These are phyloP conservation scores for Hanseniaspora gamundiae DNA, from an alignment of 1,139 yeast species.

Conservation along the genomic window DNA sequence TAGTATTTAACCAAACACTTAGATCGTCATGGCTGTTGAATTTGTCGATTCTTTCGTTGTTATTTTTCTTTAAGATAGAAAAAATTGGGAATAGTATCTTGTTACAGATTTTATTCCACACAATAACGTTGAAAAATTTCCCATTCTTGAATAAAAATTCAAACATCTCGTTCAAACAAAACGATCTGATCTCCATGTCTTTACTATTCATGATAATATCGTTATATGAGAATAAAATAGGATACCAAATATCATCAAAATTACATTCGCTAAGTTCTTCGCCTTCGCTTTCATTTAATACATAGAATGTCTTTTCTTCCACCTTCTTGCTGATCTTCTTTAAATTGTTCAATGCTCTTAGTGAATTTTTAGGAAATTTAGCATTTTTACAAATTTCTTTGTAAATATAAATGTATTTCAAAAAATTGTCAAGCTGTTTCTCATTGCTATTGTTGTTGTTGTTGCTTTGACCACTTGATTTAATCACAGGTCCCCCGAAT, in stretches of 20 bases:
- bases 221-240: slow-evolving; percentile 72
- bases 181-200: slow-evolving; percentile 86
- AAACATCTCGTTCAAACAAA: slow-evolving; percentile 74
- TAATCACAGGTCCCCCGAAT: not conserved
- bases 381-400: slow-evolving; percentile 78
- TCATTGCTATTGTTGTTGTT: not conserved
- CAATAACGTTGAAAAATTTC: slow-evolving; percentile 51
- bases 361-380: slow-evolving; percentile 64
- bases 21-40: slow-evolving; percentile 64
- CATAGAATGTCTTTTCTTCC: slow-evolving; percentile 38
- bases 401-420: slow-evolving; percentile 62
- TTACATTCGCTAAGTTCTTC: slow-evolving; percentile 31
- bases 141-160: slow-evolving; percentile 75
- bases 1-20: slow-evolving; percentile 93
- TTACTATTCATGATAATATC: slow-evolving; percentile 88
- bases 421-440: slow-evolving; percentile 37
- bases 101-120: slow-evolving; percentile 76
- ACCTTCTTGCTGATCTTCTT: slow-evolving; percentile 50
- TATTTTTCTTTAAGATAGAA: slow-evolving; percentile 48
- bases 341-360: slow-evolving; percentile 72
- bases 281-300: slow-evolving; percentile 42
- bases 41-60: slow-evolving; percentile 59
- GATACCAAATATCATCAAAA: slow-evolving; percentile 41
- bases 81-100: slow-evolving; percentile 84
- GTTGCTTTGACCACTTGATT: not conserved